phyloP scores from a whole-genome alignment of 1,139 yeast species.

The Zygosaccharomyces sapae region DNA sequence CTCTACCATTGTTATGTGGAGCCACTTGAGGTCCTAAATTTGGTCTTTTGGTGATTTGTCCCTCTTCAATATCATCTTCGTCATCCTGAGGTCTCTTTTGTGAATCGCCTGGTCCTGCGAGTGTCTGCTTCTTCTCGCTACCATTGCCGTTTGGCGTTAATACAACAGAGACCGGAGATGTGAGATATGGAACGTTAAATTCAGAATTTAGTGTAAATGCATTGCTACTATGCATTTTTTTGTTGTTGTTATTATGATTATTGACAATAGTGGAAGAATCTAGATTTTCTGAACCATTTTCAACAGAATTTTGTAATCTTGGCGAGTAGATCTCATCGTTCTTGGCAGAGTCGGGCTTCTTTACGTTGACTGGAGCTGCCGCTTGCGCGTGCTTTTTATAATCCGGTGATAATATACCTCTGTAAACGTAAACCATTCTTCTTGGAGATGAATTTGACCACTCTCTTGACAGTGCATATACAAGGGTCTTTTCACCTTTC shows the following conservation, averaged over 20 bases:
- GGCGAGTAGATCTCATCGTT: background rate
- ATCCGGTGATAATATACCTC: conserved; percentile 69
- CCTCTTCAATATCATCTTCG: conserved; percentile 3
- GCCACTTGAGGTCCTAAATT: background rate
- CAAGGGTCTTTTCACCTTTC: conserved; percentile 65
- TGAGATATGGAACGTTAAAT: conserved; percentile 56
- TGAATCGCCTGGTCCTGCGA: background rate
- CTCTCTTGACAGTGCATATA: conserved; percentile 72
- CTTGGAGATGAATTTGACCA: conserved; percentile 89
- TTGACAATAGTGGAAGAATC: conserved; percentile 7
- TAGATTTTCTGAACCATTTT: background rate
- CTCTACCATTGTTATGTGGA: background rate
- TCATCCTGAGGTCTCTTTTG: conserved; percentile 6
- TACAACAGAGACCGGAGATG: conserved; percentile 76
- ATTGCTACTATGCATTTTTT: conserved; percentile 12
- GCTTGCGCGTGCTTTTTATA: conserved; percentile 65
- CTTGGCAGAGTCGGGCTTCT: background rate
- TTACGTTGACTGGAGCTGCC: conserved; percentile 34
- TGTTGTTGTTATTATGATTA: conserved; percentile 1
- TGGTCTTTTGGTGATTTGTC: conserved; percentile 6
- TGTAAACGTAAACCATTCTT: conserved; percentile 80
- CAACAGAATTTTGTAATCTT: background rate
- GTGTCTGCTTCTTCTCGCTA: conserved; percentile 3
- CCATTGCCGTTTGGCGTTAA: conserved; percentile 30
- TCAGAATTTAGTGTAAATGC: conserved; percentile 31